Percentiles rank a stretch among this genome's conserved stretches.
Conservation (phyloP, 2,329 filamentous ascomycete genomes). For the Diaporthe aspalathi region DNA sequence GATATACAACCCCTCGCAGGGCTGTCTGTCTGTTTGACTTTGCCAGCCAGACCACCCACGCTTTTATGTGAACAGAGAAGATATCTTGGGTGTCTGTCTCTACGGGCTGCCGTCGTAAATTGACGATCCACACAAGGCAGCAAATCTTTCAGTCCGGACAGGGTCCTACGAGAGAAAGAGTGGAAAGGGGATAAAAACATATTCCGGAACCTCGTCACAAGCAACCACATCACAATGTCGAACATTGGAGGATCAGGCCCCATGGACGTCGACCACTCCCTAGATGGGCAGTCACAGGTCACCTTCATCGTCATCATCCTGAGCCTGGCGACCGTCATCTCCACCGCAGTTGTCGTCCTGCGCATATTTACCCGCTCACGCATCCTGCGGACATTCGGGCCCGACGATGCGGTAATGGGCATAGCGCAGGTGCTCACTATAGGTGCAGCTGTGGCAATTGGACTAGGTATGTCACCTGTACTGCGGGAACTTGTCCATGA, state of each 20-base stretch:
- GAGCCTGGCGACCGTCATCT: constrained; percentile 41
- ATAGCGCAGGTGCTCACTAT: constrained; percentile 42
- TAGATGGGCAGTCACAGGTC: constrained; percentile 42
- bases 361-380: constrained; percentile 42
- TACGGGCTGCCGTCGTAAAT: constrained; percentile 5
- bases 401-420: constrained; percentile 44
- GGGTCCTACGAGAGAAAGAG: neutral
- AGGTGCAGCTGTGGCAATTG: constrained; percentile 42
- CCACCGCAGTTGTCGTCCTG: constrained; percentile 41
- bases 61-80: constrained; percentile 17
- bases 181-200: constrained; percentile 4
- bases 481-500: too few species aligned
- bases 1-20: constrained; percentile 6
- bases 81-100: constrained; percentile 14
- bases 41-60: constrained; percentile 20
- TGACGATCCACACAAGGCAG: neutral
- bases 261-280: constrained; percentile 39
- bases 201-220: neutral
- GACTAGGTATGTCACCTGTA: constrained; percentile 42
- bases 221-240: constrained; percentile 14
- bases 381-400: constrained; percentile 43
- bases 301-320: constrained; percentile 43
- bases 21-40: constrained; percentile 3
- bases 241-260: constrained; percentile 21
- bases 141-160: neutral